Evolutionary conservation across 129 eudicot genomes (phyloP).

Genomic region (Oenanthe sinensis): DNA sequence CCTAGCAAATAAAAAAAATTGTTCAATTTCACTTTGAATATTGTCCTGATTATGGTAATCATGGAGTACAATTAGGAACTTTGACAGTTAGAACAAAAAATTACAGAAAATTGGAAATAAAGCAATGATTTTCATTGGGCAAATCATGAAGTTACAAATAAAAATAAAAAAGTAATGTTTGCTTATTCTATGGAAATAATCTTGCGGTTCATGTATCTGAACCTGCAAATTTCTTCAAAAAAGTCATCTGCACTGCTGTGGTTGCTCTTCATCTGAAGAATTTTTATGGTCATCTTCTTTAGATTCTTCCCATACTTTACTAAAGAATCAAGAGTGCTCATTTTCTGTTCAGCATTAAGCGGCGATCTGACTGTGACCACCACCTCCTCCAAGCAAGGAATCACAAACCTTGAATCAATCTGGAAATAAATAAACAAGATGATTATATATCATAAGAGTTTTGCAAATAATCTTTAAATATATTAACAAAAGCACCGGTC

Average conservation of each 20-base stretch:
- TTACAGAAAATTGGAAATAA: not conserved
- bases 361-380: constrained; percentile 75
- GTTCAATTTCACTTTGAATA: not conserved
- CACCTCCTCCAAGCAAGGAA: constrained; percentile 70
- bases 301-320: constrained; percentile 55
- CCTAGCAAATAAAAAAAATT: not conserved
- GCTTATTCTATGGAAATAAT: constrained; percentile 58
- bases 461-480: not conserved
- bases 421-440: constrained; percentile 19
- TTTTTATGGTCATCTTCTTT: constrained; percentile 68
- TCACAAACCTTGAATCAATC: constrained; percentile 67
- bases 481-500: not conserved
- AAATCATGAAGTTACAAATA: not conserved
- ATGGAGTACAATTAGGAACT: not conserved
- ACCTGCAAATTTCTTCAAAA: constrained; percentile 81
- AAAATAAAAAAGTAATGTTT: not conserved
- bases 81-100: not conserved
- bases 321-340: constrained; percentile 75
- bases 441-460: no score
- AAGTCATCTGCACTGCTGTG: constrained; percentile 92
- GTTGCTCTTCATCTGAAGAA: constrained; percentile 90
- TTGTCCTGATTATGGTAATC: not conserved
- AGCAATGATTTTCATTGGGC: not conserved
- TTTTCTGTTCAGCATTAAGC: constrained; percentile 84
- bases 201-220: constrained; percentile 48